Evolutionary conservation across 306 rosid genomes (phyloP), one percentile per base, ranked within the genome.

Genomic region (Hippophae gyantsensis): DNA sequence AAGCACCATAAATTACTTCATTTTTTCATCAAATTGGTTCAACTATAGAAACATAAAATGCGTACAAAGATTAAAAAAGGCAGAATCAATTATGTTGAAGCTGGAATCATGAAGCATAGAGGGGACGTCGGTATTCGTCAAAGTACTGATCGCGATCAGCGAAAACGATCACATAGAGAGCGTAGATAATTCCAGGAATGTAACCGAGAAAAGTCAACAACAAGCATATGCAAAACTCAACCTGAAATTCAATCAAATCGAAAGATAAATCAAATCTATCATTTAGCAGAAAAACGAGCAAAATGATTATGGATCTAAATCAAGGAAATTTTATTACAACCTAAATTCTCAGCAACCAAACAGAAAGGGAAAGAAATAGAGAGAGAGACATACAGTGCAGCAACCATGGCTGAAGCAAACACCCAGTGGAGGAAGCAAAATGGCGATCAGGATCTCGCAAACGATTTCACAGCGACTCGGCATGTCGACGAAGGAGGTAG

Each of bases 111-210:
- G 80, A 58, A 42, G 77, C 50, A 25, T 85, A 92, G 10, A 92
- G 89, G 46, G 99, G 98, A 55, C 89, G 93, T 61, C 99, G 82
- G 64, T 60, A 70, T 48, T 92, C 99, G 63, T 85, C 89, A 43
- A 87, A 92, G 76, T 72, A 92, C 68, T 83, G 79, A n/a, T 92
- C 96, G 65, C 99, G 99, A 77, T 92, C 83, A 41, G 85, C 61
- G 57, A 83, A 81, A 44, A 85, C 66, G 56, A 92, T 85, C 13
- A 82, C 89, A 67, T 92, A 92, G 9, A 92, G 82, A 6, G 99
- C 99, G 78, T 92, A 92, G 43, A 92, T 85, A 8, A 92, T 92
- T 59, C 99, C 96, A 13, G 99, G 96, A 47, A 92, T 7, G 73
- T 92, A 92, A 23, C 99, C 99, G 9, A 92, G 78, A 7, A 86